Evolutionary conservation across 2,329 filamentous ascomycete species (phyloP), one percentile per base, ranked within the genome.

Genomic region (Talaromyces pinophilus): DNA sequence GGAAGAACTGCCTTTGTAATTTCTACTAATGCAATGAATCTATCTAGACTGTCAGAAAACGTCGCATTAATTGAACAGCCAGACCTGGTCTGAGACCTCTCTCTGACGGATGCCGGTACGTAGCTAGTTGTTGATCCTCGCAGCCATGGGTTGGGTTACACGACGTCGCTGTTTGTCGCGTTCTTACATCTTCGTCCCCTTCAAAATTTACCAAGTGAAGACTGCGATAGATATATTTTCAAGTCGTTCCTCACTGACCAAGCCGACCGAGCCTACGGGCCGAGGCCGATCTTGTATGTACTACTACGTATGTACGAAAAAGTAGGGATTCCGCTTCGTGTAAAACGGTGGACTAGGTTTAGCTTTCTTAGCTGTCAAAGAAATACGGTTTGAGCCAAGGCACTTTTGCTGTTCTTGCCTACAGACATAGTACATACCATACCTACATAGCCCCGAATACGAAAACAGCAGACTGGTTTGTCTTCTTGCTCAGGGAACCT

Each of bases 51-150:
- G 11, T 38, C n/a, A 13, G 30, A 40, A 38, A 38, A 57, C 8
- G 52, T 38, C 52, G 52, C 30, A 55, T 35, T 15, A 13, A 19
- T 33, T 15, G n/a, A 33, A 35, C n/a, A 38, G n/a, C 13, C 28
- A 30, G 50, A 54, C 50, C 28, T 35, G n/a, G 30, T 8, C 52
- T 57, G 52, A 57, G 52, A 33, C 52, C 3, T 25, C 25, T 25
- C 25, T 54, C 25, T 54, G 50, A 19, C 30, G 10, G 30, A 19
- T 33, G 52, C 33, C 54, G 54, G 50, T 28, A 50, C 46, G 28
- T 55, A 19, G 30, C 5, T 55, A 55, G 52, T 15, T 38, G 54
- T 57, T 57, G 54, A 57, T 57, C 54, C 40, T 40, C 33, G 54
- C 54, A n/a, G 30, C 50, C 50, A n/a, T 33, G 28, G 25, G 48